Base-by-base conservation (phyloP, 2,329 filamentous ascomycete genomes). In the Fusarium subtropicale region DNA sequence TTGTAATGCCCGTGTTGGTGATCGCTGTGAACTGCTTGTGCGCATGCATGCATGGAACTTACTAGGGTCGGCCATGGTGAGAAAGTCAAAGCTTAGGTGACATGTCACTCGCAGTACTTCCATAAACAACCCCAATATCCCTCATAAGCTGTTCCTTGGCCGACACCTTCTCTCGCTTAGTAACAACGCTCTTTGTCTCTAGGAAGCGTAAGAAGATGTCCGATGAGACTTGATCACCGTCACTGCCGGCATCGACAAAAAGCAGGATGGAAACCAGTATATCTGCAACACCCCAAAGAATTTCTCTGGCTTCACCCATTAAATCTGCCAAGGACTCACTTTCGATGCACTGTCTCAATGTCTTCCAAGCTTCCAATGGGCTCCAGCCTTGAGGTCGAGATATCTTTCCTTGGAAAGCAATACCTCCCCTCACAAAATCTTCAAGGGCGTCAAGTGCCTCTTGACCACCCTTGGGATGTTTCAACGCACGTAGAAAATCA, bases 401-500 rank as follows among this genome's bases (percentile, higher is more conserved):
- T 15, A 65, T 47, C 33, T 74, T 71, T 7, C 74, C 76, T 33
- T 73, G 64, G 45, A 79, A 74, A 0, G 28, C 63, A 13, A 46
- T 66, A 1, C 74, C 71, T 16, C 64, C 71, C 7, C 36, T 61
- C 11, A 86, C 72, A 44, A 86, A 75, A 44, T 76, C 76, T 20
- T 82, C 81, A 22, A 87, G 71, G 2, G 82, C 84, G n/a, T 79
- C 75, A 5, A 84, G 63, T 34, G 77, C 79, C 12, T 76, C 78
- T 13, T 57, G 71, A 6, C 80, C 84, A 2, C 64, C 75, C 26
- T 76, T 76, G 1, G 81, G 76, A 34, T 86, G 82, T 64, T 85
- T 85, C 42, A 87, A 60, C 0, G 83, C 82, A 22, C 84, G 76
- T 16, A 86, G 64, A 18, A 84, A 80, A 63, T 86, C 85, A 2